Base-by-base conservation (phyloP, 805 yeast genomes). In the Wickerhamomyces canadensis region DNA sequence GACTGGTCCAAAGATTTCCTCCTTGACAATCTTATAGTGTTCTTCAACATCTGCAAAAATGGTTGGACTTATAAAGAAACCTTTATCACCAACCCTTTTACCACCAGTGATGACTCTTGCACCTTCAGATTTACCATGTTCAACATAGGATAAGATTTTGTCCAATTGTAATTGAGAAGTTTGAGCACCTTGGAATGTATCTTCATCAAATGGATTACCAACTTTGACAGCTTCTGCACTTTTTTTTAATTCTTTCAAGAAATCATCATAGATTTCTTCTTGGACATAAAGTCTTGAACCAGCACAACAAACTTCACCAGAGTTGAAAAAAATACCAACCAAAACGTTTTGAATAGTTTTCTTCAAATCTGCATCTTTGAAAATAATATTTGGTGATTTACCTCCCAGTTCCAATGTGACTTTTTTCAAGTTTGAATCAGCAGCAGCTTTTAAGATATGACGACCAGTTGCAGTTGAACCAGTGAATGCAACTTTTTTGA, bases 281-380 rank as follows among this genome's bases (percentile, higher is more conserved):
- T 84, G 87, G 41, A 85, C 79, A 62, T 82, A 84, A 44, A 84
- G 75, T 62, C 95, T 80, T 46, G 93, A 86, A 60, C 91, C 89
- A 22, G 94, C 88, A 65, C 89, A 82, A 67, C 95, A 85, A 42
- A 84, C 86, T 67, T 85, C 95, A 67, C 95, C 95, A 38, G 91
- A 79, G 65, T 85, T 85, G 72, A 72, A 83, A 67, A 80, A 78
- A 45, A 85, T 84, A 65, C 94, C 94, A 37, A 72, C 67, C 41
- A 83, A 72, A 45, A 84, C 70, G 56, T 72, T 72, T 49, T 74
- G 71, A 36, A 85, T 80, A 37, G 89, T 77, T 36, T 68, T 67
- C 29, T 72, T 70, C 41, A 80, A 57, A 54, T 83, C 76, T 38
- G 85, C 86, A 55, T 84, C 94, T 40, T 73, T 70, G 52, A 84